A percentile compares a stretch with the other conserved stretches of the same genome.
Evolutionary conservation across 129 eudicot species (phyloP).

Genomic region (Helianthus annuus): DNA sequence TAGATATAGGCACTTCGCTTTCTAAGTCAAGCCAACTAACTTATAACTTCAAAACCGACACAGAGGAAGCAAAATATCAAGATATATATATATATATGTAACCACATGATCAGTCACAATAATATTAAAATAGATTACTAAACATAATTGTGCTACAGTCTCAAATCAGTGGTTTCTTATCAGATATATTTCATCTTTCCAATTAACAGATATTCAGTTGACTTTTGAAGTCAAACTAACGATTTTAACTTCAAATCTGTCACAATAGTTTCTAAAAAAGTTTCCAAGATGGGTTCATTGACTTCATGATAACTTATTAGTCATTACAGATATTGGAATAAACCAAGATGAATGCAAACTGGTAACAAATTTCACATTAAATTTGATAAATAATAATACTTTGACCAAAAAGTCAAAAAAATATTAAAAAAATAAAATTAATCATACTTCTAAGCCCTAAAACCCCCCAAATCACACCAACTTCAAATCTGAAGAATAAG

Average conservation of each 20-base stretch:
- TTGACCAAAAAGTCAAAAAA: constrained; percentile 19
- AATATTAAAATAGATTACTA: background rate
- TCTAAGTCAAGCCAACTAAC: too few species aligned
- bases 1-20: too few species aligned
- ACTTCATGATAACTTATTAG: background rate
- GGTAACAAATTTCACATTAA: background rate
- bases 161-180: background rate
- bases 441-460: constrained; percentile 21
- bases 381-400: background rate
- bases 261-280: background rate
- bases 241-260: constrained; percentile 14
- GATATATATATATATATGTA: background rate
- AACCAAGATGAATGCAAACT: background rate
- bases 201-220: background rate
- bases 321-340: background rate
- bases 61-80: constrained; percentile 1
- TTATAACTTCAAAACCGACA: background rate
- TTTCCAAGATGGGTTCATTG: background rate
- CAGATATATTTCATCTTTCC: background rate
- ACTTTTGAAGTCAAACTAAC: background rate
- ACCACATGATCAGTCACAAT: background rate
- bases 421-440: background rate
- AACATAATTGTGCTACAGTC: background rate
- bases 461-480: constrained; percentile 27
- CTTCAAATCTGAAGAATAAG: background rate